A percentile compares a stretch with the other conserved stretches of the same genome.
phyloP scores from a whole-genome alignment of 2,329 filamentous ascomycete genomes.

The Penicillium janthinellum region DNA sequence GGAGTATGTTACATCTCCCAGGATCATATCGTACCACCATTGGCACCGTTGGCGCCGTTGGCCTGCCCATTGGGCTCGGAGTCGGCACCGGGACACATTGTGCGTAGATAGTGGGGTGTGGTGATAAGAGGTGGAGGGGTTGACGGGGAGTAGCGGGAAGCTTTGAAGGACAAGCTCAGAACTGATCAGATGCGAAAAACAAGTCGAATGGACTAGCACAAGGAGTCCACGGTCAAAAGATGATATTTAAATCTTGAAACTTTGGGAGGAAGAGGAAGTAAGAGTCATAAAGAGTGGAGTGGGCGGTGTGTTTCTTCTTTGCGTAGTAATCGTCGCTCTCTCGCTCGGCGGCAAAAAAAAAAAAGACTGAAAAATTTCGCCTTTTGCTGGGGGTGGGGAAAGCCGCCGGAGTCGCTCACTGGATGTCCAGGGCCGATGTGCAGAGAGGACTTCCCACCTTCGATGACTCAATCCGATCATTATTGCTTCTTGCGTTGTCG shows the following conservation, averaged over 20 bases:
- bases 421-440: not conserved
- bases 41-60: constrained; percentile 42
- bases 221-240: constrained; percentile 8
- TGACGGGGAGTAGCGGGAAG: constrained; percentile 6
- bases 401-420: constrained; percentile 13
- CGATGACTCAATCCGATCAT: constrained; percentile 1
- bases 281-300: constrained; percentile 39
- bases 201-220: constrained; percentile 2
- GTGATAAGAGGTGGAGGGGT: constrained; percentile 9
- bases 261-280: constrained; percentile 22
- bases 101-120: constrained; percentile 27
- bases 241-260: constrained; percentile 30
- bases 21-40: constrained; percentile 23
- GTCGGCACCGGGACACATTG: constrained; percentile 46
- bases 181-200: constrained; percentile 7
- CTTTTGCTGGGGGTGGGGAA: constrained; percentile 20
- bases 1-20: not conserved
- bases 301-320: constrained; percentile 31
- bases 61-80: constrained; percentile 50
- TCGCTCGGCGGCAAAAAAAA: constrained; percentile 32
- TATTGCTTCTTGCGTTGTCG: not conserved
- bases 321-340: constrained; percentile 23
- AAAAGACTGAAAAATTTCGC: constrained; percentile 21
- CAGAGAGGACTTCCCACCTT: not conserved
- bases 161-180: constrained; percentile 10